Percentiles rank a stretch among this genome's conserved stretches.
Conservation (phyloP, 2,329 filamentous ascomycete genomes). For the Botryotinia globosa region DNA sequence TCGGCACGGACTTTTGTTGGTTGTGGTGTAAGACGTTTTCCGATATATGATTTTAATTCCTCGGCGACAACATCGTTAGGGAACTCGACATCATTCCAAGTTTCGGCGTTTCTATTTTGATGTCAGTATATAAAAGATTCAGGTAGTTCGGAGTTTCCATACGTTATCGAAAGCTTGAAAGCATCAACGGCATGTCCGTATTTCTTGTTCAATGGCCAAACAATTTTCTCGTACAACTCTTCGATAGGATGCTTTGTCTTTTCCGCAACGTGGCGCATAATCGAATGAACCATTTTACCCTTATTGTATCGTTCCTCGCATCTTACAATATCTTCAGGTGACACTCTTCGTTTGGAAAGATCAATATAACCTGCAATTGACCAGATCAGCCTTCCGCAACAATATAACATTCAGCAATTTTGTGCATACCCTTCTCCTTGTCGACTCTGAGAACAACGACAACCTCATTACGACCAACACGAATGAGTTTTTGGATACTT, state of each 20-base stretch:
- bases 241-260: constrained; percentile 95
- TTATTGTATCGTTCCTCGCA: constrained; percentile 99
- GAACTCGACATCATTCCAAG: constrained; percentile 92
- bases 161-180: constrained; percentile 99
- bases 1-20: constrained; percentile 99
- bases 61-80: constrained; percentile 80
- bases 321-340: constrained; percentile 94
- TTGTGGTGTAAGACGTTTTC: constrained; percentile 94
- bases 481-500: constrained; percentile 98
- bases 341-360: constrained; percentile 96
- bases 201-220: constrained; percentile 96
- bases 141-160: constrained; percentile 39
- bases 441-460: constrained; percentile 98
- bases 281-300: constrained; percentile 98
- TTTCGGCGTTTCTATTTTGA: constrained; percentile 75
- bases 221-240: constrained; percentile 88
- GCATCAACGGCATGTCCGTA: constrained; percentile 96
- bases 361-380: constrained; percentile 77
- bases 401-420: background rate
- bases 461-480: constrained; percentile 96
- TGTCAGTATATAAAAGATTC: constrained; percentile 23
- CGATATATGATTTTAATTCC: constrained; percentile 91
- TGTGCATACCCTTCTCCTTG: constrained; percentile 83
- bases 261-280: constrained; percentile 98
- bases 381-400: background rate